phyloP scores from a whole-genome alignment of 2,329 filamentous ascomycete genomes.

The Chalaropsis ovoidea region DNA sequence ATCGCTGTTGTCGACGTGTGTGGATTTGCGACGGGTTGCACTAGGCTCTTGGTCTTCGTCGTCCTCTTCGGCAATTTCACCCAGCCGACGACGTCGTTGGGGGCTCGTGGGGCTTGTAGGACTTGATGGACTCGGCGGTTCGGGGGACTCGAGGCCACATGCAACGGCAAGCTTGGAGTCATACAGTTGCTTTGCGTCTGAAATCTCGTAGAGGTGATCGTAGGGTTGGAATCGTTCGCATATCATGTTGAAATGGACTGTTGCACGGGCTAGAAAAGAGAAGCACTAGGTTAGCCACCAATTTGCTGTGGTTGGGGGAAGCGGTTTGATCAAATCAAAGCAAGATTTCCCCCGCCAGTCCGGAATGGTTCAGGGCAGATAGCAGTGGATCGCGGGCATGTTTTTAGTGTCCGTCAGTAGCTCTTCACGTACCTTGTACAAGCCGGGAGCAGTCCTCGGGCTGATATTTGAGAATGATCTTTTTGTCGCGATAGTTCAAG shows the following conservation, averaged over 20 bases:
- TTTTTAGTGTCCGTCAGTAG: no score
- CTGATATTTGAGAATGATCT: conserved; percentile 84
- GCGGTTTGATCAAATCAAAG: neutral
- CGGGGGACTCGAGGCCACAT: conserved; percentile 80
- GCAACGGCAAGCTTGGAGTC: conserved; percentile 80
- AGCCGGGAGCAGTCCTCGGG: conserved; percentile 84
- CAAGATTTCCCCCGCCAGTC: no score
- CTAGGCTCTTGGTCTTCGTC: conserved; percentile 55
- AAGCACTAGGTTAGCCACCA: conserved; percentile 16
- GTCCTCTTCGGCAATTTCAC: conserved; percentile 89
- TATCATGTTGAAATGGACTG: conserved; percentile 58
- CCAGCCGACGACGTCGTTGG: conserved; percentile 62
- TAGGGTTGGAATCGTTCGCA: conserved; percentile 70
- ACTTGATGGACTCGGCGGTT: conserved; percentile 37
- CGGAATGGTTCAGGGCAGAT: no score
- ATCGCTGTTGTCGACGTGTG: conserved; percentile 36
- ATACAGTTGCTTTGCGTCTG: conserved; percentile 64
- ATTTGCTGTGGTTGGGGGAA: neutral
- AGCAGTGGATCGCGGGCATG: no score
- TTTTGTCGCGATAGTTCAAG: conserved; percentile 77
- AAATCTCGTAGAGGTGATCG: conserved; percentile 73
- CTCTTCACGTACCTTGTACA: conserved; percentile 62
- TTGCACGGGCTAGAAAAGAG: conserved; percentile 58
- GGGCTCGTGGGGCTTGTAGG: conserved; percentile 61
- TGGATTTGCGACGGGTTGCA: conserved; percentile 49